Conservation (phyloP, 2,329 filamentous ascomycete genomes). For the Aspergillus viridinutans region DNA sequence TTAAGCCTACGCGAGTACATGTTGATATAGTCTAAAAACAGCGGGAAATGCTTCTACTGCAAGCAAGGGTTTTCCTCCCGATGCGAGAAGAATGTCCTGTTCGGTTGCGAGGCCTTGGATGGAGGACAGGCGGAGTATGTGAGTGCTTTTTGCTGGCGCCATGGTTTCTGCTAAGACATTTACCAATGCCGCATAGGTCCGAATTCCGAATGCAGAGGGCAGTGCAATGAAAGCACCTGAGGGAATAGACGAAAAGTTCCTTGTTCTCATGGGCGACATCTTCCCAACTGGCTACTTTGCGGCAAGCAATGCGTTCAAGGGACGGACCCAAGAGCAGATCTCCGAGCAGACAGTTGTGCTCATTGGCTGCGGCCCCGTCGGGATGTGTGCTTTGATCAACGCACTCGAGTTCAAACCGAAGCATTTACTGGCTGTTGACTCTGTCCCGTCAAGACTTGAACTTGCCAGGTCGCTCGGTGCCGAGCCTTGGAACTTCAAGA, state of each 20-base stretch:
- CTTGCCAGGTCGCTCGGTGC: conserved; percentile 71
- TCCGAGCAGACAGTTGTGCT: conserved; percentile 68
- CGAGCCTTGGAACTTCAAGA: conserved; percentile 75
- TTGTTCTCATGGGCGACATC: conserved; percentile 89
- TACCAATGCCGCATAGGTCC: conserved; percentile 46
- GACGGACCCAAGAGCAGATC: conserved; percentile 55
- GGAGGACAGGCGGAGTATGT: conserved; percentile 78
- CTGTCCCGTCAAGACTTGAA: conserved; percentile 68
- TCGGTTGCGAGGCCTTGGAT: conserved; percentile 66
- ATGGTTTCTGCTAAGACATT: neutral
- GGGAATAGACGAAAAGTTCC: conserved; percentile 66
- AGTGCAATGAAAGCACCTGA: conserved; percentile 72
- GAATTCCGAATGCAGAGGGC: conserved; percentile 74
- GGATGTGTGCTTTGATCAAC: conserved; percentile 76
- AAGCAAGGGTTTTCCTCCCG: conserved; percentile 70
- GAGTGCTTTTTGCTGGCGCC: conserved; percentile 13
- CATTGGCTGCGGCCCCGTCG: conserved; percentile 81
- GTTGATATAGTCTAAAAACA: conserved; percentile 24
- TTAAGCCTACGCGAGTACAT: neutral
- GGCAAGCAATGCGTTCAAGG: conserved; percentile 69
- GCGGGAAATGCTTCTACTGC: conserved; percentile 80
- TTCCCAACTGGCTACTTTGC: conserved; percentile 84
- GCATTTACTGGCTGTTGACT: conserved; percentile 74
- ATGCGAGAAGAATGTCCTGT: conserved; percentile 66
- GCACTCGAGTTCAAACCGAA: conserved; percentile 71